These are phyloP conservation scores for Magnolia changhungtana DNA, from an alignment of 164 flowering plant species.

Conservation along the genomic window DNA sequence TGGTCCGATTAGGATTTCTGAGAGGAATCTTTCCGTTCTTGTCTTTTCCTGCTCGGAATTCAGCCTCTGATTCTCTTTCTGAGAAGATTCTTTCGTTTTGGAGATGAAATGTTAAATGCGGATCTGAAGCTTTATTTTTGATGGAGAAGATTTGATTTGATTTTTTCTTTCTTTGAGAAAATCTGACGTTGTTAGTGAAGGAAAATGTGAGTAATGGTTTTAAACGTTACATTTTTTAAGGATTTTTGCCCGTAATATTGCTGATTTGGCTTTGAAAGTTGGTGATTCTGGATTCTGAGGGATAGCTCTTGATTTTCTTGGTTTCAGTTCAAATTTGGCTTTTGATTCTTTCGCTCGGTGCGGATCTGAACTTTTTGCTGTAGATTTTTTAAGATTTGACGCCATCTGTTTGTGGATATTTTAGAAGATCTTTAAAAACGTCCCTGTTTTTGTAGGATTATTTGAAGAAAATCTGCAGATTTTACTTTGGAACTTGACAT, in stretches of 20 bases:
- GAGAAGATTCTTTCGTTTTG: not conserved
- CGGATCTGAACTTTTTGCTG: too few relatives aligned
- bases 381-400: too few relatives aligned
- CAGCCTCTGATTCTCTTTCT: not conserved
- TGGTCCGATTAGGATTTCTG: not conserved
- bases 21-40: constrained; percentile 2
- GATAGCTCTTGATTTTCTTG: too few relatives aligned
- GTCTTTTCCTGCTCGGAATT: not conserved
- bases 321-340: too few relatives aligned
- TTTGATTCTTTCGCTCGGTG: too few relatives aligned
- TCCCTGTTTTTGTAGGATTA: too few relatives aligned
- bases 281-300: not conserved
- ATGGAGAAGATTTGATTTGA: not conserved
- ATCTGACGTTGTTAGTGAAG: not conserved
- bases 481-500: too few relatives aligned
- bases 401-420: too few relatives aligned
- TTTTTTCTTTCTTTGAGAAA: not conserved
- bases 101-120: not conserved
- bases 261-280: not conserved
- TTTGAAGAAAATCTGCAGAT: too few relatives aligned
- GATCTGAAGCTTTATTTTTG: not conserved
- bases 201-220: not conserved
- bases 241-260: not conserved
- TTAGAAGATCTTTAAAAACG: too few relatives aligned
- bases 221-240: not conserved